These are phyloP conservation scores for Poronia punctata DNA, from an alignment of 495 filamentous ascomycete genomes.

Conservation along the genomic window DNA sequence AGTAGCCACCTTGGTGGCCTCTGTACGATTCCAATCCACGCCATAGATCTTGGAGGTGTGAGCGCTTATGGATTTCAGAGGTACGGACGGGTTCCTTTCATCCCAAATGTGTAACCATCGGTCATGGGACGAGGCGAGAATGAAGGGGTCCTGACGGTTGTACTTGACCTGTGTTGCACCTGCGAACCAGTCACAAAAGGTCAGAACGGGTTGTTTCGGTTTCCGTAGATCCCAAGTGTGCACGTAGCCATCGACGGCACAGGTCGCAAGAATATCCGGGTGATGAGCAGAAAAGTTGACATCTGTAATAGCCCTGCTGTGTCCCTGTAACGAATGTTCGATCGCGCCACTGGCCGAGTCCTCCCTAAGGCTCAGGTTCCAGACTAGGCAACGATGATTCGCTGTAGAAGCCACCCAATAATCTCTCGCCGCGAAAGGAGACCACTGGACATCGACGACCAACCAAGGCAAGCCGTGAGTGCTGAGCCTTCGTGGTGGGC, in stretches of 20 bases:
- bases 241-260: slow-evolving; percentile 87
- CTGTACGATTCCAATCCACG: slow-evolving; percentile 84
- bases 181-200: slow-evolving; percentile 90
- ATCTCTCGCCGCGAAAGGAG: slow-evolving; percentile 79
- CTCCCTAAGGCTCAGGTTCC: slow-evolving; percentile 77
- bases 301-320: slow-evolving; percentile 87
- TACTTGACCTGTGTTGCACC: slow-evolving; percentile 96
- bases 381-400: slow-evolving; percentile 91
- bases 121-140: slow-evolving; percentile 87
- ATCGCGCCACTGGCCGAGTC: slow-evolving; percentile 65
- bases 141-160: slow-evolving; percentile 76
- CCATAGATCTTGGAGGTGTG: slow-evolving; percentile 97
- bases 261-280: slow-evolving; percentile 82
- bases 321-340: slow-evolving; percentile 83
- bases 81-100: slow-evolving; percentile 68
- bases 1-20: slow-evolving; percentile 64
- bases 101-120: slow-evolving; percentile 87
- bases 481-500: slow-evolving; percentile 75
- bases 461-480: slow-evolving; percentile 84
- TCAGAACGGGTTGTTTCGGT: slow-evolving; percentile 65
- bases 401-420: slow-evolving; percentile 92
- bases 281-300: slow-evolving; percentile 95
- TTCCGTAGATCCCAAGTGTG: slow-evolving; percentile 87
- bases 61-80: slow-evolving; percentile 75
- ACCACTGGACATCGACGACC: slow-evolving; percentile 98